phyloP scores from a whole-genome alignment of 2,329 filamentous ascomycete species.

The Xylariaceae sp. region DNA sequence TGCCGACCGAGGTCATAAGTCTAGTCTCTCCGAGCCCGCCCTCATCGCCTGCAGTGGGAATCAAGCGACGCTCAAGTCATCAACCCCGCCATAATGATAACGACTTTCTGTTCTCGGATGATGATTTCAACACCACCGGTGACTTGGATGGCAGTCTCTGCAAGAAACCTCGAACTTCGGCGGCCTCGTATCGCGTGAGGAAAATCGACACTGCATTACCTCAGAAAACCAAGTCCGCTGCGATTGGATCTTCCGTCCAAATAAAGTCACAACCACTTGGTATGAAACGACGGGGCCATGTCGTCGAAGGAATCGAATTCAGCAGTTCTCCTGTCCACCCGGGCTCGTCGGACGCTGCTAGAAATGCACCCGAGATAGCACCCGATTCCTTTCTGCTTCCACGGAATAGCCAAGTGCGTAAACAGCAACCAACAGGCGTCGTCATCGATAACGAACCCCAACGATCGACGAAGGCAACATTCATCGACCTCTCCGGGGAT shows the following conservation, averaged over 20 bases:
- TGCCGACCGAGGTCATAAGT: slow-evolving; percentile 37
- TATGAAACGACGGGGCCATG: slow-evolving; percentile 24
- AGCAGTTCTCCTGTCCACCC: slow-evolving; percentile 28
- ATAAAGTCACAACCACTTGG: slow-evolving; percentile 12
- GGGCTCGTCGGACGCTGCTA: neutral
- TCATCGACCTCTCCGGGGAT: slow-evolving; percentile 32
- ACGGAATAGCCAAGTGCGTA: too few relatives aligned
- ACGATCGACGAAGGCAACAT: slow-evolving; percentile 10
- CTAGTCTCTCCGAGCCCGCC: slow-evolving; percentile 34
- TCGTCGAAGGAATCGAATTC: slow-evolving; percentile 30
- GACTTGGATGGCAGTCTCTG: slow-evolving; percentile 34
- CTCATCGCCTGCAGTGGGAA: slow-evolving; percentile 9
- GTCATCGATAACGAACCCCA: neutral
- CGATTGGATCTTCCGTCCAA: slow-evolving; percentile 6
- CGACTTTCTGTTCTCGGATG: slow-evolving; percentile 36
- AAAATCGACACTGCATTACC: slow-evolving; percentile 1
- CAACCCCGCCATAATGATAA: slow-evolving; percentile 16
- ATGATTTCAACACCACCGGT: slow-evolving; percentile 42
- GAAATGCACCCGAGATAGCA: slow-evolving; percentile 1
- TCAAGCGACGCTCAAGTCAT: slow-evolving; percentile 19
- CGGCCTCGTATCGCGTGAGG: slow-evolving; percentile 3
- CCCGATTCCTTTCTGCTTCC: too few relatives aligned
- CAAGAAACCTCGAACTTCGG: slow-evolving; percentile 23
- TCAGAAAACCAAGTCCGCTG: slow-evolving; percentile 21
- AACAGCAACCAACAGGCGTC: neutral